Percentiles rank a stretch among this genome's conserved stretches.
phyloP scores from a whole-genome alignment of 1,284 basidiomycete genomes.

The Phenoliferia sp. region DNA sequence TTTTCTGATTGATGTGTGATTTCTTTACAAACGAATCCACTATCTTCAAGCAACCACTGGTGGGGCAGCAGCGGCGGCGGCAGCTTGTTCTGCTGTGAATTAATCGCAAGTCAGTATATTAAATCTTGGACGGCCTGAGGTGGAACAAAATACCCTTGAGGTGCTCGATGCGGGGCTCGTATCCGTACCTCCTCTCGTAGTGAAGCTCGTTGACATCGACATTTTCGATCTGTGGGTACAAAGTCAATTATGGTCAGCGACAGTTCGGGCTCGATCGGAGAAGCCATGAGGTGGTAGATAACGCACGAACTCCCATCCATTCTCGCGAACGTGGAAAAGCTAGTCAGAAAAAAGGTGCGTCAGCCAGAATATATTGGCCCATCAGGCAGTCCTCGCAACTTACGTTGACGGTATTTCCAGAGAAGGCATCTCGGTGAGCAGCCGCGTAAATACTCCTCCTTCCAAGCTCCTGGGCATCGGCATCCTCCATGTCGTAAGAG shows the following conservation, averaged over 20 bases:
- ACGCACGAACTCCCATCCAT: slow-evolving; percentile 56
- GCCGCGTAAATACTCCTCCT: slow-evolving; percentile 94
- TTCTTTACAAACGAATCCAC: not conserved
- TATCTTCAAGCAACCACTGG: slow-evolving; percentile 33
- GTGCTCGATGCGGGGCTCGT: slow-evolving; percentile 2
- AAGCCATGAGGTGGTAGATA: too few relatives aligned
- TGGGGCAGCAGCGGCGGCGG: slow-evolving; percentile 3
- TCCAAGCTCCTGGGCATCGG: slow-evolving; percentile 92
- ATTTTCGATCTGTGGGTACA: slow-evolving; percentile 27
- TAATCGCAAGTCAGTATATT: too few relatives aligned
- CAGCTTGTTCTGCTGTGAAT: not conserved
- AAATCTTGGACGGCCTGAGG: too few relatives aligned
- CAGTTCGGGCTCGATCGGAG: not conserved
- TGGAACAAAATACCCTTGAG: too few relatives aligned
- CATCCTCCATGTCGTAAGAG: slow-evolving; percentile 86
- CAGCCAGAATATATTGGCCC: slow-evolving; percentile 28
- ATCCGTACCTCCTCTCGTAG: slow-evolving; percentile 5
- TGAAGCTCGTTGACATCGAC: slow-evolving; percentile 32
- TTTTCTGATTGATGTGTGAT: too few relatives aligned
- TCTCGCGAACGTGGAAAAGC: slow-evolving; percentile 63
- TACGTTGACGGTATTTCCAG: slow-evolving; percentile 92
- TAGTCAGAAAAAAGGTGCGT: not conserved
- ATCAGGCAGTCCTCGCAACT: too few relatives aligned
- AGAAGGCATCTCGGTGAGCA: slow-evolving; percentile 95
- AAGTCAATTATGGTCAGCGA: too few relatives aligned